Base-by-base conservation (phyloP, 2,329 filamentous ascomycete species). In the Fusarium sp. region DNA sequence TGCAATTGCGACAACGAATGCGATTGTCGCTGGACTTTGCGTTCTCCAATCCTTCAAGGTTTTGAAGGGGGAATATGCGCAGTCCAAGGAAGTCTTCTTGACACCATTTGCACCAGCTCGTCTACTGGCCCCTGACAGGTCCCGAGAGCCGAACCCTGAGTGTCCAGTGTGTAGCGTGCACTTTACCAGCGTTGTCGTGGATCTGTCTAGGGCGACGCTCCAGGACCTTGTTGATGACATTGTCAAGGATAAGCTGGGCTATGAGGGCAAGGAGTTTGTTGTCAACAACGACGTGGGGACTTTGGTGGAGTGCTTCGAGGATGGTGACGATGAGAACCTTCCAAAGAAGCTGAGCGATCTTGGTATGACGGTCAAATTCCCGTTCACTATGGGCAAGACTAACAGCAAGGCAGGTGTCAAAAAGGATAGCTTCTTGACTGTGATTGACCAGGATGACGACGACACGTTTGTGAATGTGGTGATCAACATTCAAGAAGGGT, bases 1-100 rank as follows among this genome's bases (percentile, higher is more conserved):
- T 2, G 96, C 96, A 2, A 99, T 99, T 80, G 96, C 96, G 6
- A 99, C 96, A 0, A 98, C 96, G 0, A 99, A 99, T 81, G 96
- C 96, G 17, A 97, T 98, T 81, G 96, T 96, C 2, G 96, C 96
- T 17, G 93, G 94, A 14, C 88, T 99, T 11, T 98, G 95, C 79
- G 95, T 98, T 8, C 85, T 99, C 29, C 93, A 98, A 81, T 92
- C 95, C 0, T 96, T 97, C 86, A 98, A 98, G 82, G 92, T 98
- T 27, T 85, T 99, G 66, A 92, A 88, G 78, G 89, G 91, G 22
- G 90, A 95, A 57, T 92, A 92, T 67, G 84, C 87, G 36, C 89
- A 91, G 75, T 91, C 92, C 0, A 95, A 92, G 80, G 96, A 96
- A 88, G 87, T 97, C 14, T 98, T 97, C 82, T 86, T 98, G 56